A percentile compares a stretch with the other conserved stretches of the same genome.
Evolutionary conservation across 2,329 filamentous ascomycete genomes (phyloP).

Genomic region (Trichophyton mentagrophytes): DNA sequence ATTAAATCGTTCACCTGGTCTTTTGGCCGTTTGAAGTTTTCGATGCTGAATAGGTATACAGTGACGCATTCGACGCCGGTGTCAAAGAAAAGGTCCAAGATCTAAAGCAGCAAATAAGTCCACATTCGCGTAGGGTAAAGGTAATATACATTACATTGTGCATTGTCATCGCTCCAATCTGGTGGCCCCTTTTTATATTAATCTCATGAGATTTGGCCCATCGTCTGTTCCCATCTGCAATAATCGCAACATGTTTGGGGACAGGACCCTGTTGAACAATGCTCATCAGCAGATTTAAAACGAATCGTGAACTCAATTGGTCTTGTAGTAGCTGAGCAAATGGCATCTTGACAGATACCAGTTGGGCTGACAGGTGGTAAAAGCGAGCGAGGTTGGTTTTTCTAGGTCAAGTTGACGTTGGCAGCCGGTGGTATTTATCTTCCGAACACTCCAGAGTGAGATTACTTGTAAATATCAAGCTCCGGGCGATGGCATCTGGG

Average conservation of each 20-base stretch:
- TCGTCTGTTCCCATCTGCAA: background rate
- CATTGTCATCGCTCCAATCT: too few relatives aligned
- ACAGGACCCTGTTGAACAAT: slow-evolving; percentile 7
- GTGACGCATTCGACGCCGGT: slow-evolving; percentile 7
- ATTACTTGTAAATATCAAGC: too few relatives aligned
- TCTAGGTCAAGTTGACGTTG: too few relatives aligned
- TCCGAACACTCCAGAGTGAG: too few relatives aligned
- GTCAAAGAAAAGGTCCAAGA: background rate
- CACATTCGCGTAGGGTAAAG: background rate
- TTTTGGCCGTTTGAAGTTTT: slow-evolving; percentile 11
- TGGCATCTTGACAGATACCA: background rate
- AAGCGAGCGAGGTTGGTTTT: background rate
- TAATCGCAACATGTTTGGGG: background rate
- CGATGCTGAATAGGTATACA: slow-evolving; percentile 12
- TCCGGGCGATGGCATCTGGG: too few relatives aligned
- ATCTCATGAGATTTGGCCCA: background rate
- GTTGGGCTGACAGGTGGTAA: background rate
- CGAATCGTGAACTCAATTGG: background rate
- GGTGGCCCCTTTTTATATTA: background rate
- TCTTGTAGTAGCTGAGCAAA: background rate
- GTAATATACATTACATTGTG: background rate
- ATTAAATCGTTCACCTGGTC: slow-evolving; percentile 9
- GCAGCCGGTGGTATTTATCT: too few relatives aligned
- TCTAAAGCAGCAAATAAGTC: background rate
- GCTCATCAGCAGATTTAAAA: background rate